These are phyloP conservation scores for Sordariomycetes sp. DNA, from an alignment of 2,329 filamentous ascomycete genomes.

Conservation along the genomic window DNA sequence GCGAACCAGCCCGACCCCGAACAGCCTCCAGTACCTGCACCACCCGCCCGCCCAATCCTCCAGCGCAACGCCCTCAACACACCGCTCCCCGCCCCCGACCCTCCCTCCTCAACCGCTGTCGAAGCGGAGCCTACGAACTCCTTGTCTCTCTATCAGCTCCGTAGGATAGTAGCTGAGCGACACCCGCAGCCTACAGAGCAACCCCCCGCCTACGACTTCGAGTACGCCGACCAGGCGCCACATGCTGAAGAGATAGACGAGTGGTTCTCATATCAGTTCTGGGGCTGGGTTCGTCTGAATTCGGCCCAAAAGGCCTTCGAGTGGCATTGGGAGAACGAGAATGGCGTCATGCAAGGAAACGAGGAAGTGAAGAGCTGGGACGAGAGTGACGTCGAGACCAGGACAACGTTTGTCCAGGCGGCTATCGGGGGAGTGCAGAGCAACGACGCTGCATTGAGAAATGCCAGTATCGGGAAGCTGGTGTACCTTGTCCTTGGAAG, in stretches of 20 bases:
- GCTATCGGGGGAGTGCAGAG: constrained; percentile 35
- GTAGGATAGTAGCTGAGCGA: constrained; percentile 64
- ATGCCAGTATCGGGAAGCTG: constrained; percentile 45
- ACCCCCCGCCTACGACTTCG: constrained; percentile 75
- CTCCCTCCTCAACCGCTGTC: constrained; percentile 15
- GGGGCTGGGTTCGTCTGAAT: constrained; percentile 72
- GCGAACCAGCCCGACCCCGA: constrained; percentile 11
- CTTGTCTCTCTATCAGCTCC: constrained; percentile 65
- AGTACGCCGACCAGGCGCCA: constrained; percentile 61
- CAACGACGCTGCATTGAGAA: constrained; percentile 37
- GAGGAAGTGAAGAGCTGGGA: constrained; percentile 45
- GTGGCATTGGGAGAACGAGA: constrained; percentile 56
- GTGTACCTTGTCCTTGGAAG: constrained; percentile 58
- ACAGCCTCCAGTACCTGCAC: constrained; percentile 21
- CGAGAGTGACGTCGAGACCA: constrained; percentile 47
- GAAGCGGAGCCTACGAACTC: constrained; percentile 49
- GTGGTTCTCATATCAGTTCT: constrained; percentile 90
- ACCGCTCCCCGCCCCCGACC: constrained; percentile 15
- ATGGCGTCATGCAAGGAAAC: not conserved
- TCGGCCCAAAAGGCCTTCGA: constrained; percentile 70
- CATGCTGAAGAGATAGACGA: constrained; percentile 90
- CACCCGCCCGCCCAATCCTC: constrained; percentile 15
- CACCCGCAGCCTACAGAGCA: constrained; percentile 61
- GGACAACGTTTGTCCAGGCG: constrained; percentile 46
- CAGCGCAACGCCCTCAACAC: constrained; percentile 19